Conservation (phyloP, 176 grass and related monocot species). For the Carex parvula region DNA sequence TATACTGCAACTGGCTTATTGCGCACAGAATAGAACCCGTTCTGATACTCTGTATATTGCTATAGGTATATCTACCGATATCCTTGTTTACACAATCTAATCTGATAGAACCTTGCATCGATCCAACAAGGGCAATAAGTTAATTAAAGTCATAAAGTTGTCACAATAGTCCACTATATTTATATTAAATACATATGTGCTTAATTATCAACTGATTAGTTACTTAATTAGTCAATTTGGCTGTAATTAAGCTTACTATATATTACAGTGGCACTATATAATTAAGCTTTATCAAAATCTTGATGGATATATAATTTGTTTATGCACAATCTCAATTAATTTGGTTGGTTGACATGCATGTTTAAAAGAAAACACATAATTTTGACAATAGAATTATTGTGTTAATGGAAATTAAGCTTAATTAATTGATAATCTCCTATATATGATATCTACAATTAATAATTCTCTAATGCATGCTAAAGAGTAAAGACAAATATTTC, state of each 20-base stretch:
- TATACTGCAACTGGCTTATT: constrained; percentile 30
- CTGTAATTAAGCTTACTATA: neutral
- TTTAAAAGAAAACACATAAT: neutral
- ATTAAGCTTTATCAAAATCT: constrained; percentile 21
- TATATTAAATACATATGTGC: constrained; percentile 43
- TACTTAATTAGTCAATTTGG: constrained; percentile 29
- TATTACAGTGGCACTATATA: neutral
- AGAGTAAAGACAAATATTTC: neutral
- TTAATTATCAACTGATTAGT: constrained; percentile 37
- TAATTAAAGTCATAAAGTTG: neutral
- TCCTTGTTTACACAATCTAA: constrained; percentile 37
- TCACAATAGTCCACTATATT: constrained; percentile 59
- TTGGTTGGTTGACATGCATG: neutral
- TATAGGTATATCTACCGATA: constrained; percentile 65
- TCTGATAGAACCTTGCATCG: constrained; percentile 57
- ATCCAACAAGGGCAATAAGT: constrained; percentile 46
- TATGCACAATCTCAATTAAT: neutral
- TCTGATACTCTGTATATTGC: constrained; percentile 31
- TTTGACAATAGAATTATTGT: neutral
- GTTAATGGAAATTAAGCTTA: neutral
- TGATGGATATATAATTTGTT: constrained; percentile 11
- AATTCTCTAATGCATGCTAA: neutral
- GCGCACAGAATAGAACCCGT: constrained; percentile 19
- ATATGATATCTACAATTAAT: neutral
- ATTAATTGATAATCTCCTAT: constrained; percentile 3